Evolutionary conservation across 768 basidiomycete genomes (phyloP).

Genomic region (Termitomyces titanicus): DNA sequence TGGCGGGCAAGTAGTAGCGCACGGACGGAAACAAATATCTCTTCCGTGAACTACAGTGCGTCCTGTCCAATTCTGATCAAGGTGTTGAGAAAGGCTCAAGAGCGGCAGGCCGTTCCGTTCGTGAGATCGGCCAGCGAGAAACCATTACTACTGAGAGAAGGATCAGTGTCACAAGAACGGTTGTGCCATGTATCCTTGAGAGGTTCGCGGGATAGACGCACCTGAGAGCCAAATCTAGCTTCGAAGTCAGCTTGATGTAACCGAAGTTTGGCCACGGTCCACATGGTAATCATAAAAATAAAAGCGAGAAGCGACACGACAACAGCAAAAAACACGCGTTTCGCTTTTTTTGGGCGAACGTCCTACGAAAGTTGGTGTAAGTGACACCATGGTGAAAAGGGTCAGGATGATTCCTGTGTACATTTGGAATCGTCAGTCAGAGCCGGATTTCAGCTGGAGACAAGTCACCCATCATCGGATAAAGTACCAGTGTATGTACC

Average conservation of each 20-base stretch:
- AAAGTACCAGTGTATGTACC: slow-evolving; percentile 31
- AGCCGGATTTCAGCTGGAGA: background rate
- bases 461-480: slow-evolving; percentile 31
- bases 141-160: slow-evolving; percentile 20
- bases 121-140: slow-evolving; percentile 4
- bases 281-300: slow-evolving; percentile 35
- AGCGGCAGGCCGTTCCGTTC: background rate
- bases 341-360: slow-evolving; percentile 17
- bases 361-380: slow-evolving; percentile 22
- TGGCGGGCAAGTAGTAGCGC: background rate
- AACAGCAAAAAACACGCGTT: slow-evolving; percentile 24
- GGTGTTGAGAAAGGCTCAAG: background rate
- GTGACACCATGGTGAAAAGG: slow-evolving; percentile 27
- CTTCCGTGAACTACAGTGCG: background rate
- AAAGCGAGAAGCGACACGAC: slow-evolving; percentile 29
- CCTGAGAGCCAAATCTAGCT: slow-evolving; percentile 34
- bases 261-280: slow-evolving; percentile 26
- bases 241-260: slow-evolving; percentile 29
- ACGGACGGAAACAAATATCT: background rate
- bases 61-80: background rate
- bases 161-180: slow-evolving; percentile 21
- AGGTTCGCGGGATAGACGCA: slow-evolving; percentile 15
- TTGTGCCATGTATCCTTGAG: background rate
- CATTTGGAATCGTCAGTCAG: background rate
- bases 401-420: slow-evolving; percentile 24